These are phyloP conservation scores for Petunia axillaris DNA, from an alignment of 257 asterid species.

Conservation along the genomic window DNA sequence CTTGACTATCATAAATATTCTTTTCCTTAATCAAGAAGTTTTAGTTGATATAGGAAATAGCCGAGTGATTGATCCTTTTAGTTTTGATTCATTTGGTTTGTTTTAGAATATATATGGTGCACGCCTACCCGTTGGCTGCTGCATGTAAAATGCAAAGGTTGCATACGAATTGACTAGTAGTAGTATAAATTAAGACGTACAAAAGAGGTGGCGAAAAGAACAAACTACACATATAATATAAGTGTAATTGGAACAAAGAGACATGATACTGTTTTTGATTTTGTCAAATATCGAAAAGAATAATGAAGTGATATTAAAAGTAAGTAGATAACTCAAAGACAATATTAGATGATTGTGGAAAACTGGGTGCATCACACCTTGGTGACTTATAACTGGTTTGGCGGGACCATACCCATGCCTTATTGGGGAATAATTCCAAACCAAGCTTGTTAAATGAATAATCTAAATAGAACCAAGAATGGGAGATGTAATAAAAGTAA, in stretches of 20 bases:
- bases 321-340: slow-evolving; percentile 1
- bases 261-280: background rate
- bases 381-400: slow-evolving; percentile 30
- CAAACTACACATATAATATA: background rate
- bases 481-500: background rate
- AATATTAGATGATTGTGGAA: background rate
- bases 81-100: slow-evolving; percentile 13
- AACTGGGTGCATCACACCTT: slow-evolving; percentile 33
- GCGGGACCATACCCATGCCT: slow-evolving; percentile 31
- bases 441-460: slow-evolving; percentile 14
- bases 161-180: slow-evolving; percentile 8
- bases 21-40: slow-evolving; percentile 7
- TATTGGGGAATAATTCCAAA: slow-evolving; percentile 33
- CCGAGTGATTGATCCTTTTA: background rate
- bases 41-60: background rate
- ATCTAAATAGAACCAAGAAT: slow-evolving; percentile 22
- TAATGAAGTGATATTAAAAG: slow-evolving; percentile 25
- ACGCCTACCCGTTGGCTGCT: slow-evolving; percentile 22
- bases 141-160: slow-evolving; percentile 23
- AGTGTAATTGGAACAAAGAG: background rate
- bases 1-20: background rate
- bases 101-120: background rate
- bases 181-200: background rate
- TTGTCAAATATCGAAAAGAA: slow-evolving; percentile 26
- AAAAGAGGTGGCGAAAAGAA: slow-evolving; percentile 24